Evolutionary conservation across 1,284 basidiomycete genomes (phyloP).

Genomic region (Waitea zeae): DNA sequence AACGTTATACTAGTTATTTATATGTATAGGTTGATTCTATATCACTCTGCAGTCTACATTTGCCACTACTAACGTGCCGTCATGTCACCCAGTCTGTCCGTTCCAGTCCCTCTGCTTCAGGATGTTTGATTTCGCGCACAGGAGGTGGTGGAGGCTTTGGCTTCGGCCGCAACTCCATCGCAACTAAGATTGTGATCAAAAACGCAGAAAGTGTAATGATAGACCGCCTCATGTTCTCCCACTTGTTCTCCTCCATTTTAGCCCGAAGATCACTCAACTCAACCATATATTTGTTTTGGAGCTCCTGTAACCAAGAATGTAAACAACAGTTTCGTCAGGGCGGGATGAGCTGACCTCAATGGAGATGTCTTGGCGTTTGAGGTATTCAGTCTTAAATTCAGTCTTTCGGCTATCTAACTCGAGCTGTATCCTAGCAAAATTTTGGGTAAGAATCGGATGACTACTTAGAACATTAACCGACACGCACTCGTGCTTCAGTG

Average conservation of each 20-base stretch:
- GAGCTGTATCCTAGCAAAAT: conserved; percentile 64
- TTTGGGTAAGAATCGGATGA: conserved; percentile 1
- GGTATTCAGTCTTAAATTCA: conserved; percentile 78
- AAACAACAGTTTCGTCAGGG: not conserved
- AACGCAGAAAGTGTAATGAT: conserved; percentile 56
- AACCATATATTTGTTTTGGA: conserved; percentile 78
- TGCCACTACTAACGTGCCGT: too few species aligned
- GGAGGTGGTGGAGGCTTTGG: conserved; percentile 20
- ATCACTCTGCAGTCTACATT: too few species aligned
- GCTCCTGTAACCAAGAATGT: conserved; percentile 34
- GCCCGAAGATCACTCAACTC: conserved; percentile 75
- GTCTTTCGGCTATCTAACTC: conserved; percentile 91
- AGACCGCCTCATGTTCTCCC: conserved; percentile 80
- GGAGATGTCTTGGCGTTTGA: conserved; percentile 75
- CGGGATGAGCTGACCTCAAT: conserved; percentile 59
- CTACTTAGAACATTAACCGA: not conserved
- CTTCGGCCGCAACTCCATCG: conserved; percentile 40
- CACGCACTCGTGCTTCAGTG: conserved; percentile 81
- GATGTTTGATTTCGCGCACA: conserved; percentile 10
- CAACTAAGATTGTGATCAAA: conserved; percentile 43
- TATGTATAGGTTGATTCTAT: too few species aligned
- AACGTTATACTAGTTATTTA: too few species aligned
- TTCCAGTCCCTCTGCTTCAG: conserved; percentile 13
- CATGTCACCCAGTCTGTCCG: conserved; percentile 17
- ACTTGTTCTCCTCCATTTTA: conserved; percentile 77